Conservation (phyloP, 208 protist genomes). For the Entamoeba histolytica region DNA sequence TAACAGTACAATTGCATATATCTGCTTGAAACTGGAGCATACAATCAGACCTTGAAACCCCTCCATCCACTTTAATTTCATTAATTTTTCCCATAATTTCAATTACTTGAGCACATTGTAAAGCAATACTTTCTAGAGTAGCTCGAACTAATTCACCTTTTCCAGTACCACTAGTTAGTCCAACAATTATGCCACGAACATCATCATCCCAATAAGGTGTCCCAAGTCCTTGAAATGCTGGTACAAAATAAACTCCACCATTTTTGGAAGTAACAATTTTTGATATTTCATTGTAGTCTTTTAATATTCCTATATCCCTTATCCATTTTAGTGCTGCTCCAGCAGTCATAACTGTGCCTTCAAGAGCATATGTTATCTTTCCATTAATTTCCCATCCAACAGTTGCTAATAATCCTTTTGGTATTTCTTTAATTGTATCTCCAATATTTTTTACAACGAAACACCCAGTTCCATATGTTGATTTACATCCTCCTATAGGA, state of each 20-base stretch:
- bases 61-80: constrained; percentile 70
- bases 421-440: constrained; percentile 44
- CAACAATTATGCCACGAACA: constrained; percentile 53
- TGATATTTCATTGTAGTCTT: constrained; percentile 37
- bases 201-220: constrained; percentile 76
- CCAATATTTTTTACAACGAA: constrained; percentile 87
- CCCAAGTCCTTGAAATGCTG: constrained; percentile 80
- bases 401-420: constrained; percentile 72
- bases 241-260: constrained; percentile 69
- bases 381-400: constrained; percentile 64
- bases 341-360: constrained; percentile 60
- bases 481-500: constrained; percentile 71
- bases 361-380: constrained; percentile 29
- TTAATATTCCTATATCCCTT: constrained; percentile 60
- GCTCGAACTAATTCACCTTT: constrained; percentile 34
- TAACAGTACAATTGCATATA: constrained; percentile 23
- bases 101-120: constrained; percentile 30
- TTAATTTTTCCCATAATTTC: constrained; percentile 43
- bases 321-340: constrained; percentile 64
- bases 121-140: constrained; percentile 29
- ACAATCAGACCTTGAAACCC: constrained; percentile 56
- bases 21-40: constrained; percentile 77
- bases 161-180: constrained; percentile 21
- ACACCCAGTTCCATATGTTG: constrained; percentile 79
- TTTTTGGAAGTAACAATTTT: neutral